Evolutionary conservation across 2,329 filamentous ascomycete species (phyloP).

Genomic region (Drechslerella dactyloides): DNA sequence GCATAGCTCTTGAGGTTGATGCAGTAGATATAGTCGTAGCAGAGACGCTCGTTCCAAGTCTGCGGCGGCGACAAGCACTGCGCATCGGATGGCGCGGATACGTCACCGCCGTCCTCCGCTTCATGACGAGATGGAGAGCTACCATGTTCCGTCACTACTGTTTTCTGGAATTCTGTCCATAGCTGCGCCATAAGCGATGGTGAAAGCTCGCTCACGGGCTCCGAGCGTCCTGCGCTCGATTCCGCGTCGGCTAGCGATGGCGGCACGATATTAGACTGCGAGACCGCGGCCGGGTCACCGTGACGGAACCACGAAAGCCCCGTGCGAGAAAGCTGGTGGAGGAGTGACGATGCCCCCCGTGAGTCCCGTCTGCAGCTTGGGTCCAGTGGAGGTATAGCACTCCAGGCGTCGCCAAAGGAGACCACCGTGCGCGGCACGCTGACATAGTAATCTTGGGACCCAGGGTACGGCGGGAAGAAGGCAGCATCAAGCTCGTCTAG

Average conservation of each 20-base stretch:
- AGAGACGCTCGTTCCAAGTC: conserved; percentile 7
- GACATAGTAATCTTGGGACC: neutral
- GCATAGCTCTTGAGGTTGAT: neutral
- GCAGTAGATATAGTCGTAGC: neutral
- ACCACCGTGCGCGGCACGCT: neutral
- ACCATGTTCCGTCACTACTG: neutral
- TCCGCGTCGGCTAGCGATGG: no score
- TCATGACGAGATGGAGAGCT: neutral
- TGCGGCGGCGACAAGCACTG: neutral
- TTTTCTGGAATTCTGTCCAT: neutral
- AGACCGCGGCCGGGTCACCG: neutral
- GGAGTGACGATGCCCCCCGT: neutral
- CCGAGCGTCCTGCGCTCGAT: neutral
- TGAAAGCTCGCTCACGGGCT: neutral
- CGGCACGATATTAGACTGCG: neutral
- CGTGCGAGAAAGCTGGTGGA: neutral
- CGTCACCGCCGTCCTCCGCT: neutral
- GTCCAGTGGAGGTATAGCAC: neutral
- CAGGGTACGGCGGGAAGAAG: neutral
- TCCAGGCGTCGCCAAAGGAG: conserved; percentile 13
- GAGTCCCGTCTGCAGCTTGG: neutral
- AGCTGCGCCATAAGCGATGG: neutral
- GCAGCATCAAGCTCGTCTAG: neutral
- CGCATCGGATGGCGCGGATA: no score
- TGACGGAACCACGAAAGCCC: neutral